These are phyloP conservation scores for Cladosporium sp. DNA, from an alignment of 2,329 filamentous ascomycete genomes.

Conservation along the genomic window DNA sequence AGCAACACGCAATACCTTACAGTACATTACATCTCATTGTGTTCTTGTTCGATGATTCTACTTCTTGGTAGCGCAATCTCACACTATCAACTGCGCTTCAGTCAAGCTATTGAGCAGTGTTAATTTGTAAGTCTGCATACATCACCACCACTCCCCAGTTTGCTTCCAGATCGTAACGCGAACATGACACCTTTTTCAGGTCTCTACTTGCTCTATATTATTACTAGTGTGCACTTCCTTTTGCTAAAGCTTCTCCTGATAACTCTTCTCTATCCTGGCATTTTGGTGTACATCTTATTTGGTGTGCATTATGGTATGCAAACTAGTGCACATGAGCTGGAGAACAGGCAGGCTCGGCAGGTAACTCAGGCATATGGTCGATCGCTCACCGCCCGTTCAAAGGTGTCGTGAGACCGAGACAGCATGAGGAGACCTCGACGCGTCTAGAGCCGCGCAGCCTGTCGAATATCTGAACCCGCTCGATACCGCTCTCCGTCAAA, in stretches of 20 bases:
- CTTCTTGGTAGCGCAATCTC: neutral
- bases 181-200: neutral
- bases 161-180: neutral
- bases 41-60: neutral
- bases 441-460: neutral
- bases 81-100: neutral
- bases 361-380: neutral
- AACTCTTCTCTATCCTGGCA: neutral
- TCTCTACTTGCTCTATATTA: neutral
- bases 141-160: neutral
- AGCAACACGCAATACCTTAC: slow-evolving; percentile 4
- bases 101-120: neutral
- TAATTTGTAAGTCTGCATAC: neutral
- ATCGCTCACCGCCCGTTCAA: neutral
- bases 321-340: neutral
- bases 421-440: neutral
- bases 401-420: neutral
- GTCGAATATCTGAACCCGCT: neutral
- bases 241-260: neutral
- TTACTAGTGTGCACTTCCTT: neutral
- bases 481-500: neutral
- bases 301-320: neutral
- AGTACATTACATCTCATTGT: neutral
- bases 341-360: too few relatives aligned
- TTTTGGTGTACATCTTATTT: neutral